phyloP scores from a whole-genome alignment of 257 asterid species.

The Gardenia jasminoides region DNA sequence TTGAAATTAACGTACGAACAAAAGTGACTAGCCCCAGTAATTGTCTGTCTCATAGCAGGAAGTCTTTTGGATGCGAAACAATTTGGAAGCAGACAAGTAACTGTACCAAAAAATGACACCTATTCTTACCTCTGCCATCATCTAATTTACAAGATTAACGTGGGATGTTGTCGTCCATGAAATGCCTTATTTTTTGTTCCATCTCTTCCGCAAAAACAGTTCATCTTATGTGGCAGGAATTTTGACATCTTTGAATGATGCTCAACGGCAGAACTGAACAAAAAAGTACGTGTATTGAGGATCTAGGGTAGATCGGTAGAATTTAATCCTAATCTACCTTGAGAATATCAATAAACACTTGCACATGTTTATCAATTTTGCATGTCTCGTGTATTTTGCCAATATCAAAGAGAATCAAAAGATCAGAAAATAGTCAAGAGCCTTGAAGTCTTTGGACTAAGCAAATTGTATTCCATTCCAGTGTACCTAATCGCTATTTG shows the following conservation, averaged over 20 bases:
- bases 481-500: background rate
- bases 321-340: no score
- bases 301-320: background rate
- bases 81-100: constrained; percentile 13
- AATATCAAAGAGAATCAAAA: no score
- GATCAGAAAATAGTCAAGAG: no score
- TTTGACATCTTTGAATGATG: background rate
- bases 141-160: background rate
- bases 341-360: no score
- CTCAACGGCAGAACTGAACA: no score
- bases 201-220: background rate
- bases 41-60: background rate
- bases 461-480: no score
- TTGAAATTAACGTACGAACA: background rate
- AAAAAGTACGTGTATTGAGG: no score
- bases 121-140: background rate
- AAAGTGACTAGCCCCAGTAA: background rate
- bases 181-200: no score
- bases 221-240: background rate
- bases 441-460: no score
- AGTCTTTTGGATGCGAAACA: background rate
- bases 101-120: background rate
- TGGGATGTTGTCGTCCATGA: background rate
- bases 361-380: no score
- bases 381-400: no score